Evolutionary conservation across 1,139 yeast species (phyloP).

Genomic region (Spathaspora sp.): DNA sequence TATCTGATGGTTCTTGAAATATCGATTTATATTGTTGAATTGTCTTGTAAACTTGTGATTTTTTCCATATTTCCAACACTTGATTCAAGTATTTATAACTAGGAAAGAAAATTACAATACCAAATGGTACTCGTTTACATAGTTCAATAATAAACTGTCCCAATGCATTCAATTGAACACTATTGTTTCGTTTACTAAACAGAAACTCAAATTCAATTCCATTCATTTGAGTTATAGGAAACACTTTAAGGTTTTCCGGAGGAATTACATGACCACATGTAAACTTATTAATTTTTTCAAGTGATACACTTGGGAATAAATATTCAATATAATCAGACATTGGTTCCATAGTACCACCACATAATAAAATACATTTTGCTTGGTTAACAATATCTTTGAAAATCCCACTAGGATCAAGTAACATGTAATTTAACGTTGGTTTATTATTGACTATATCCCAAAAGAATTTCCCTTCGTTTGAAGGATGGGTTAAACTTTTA

Average conservation of each 20-base stretch:
- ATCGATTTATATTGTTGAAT: slow-evolving; percentile 42
- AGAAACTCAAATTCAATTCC: slow-evolving; percentile 58
- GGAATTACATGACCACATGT: slow-evolving; percentile 89
- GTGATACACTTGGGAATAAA: slow-evolving; percentile 58
- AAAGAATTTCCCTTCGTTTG: slow-evolving; percentile 78
- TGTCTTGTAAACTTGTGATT: slow-evolving; percentile 25
- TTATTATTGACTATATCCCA: slow-evolving; percentile 45
- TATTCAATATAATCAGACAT: slow-evolving; percentile 63
- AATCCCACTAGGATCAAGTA: slow-evolving; percentile 76
- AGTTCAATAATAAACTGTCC: slow-evolving; percentile 52
- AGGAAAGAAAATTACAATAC: slow-evolving; percentile 81
- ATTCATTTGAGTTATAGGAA: slow-evolving; percentile 36
- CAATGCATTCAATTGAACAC: slow-evolving; percentile 46
- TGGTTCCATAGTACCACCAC: slow-evolving; percentile 99
- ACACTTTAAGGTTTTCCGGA: slow-evolving; percentile 60
- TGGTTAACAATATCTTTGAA: slow-evolving; percentile 67
- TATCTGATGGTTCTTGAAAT: slow-evolving; percentile 57
- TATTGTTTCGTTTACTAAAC: slow-evolving; percentile 57
- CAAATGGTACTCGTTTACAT: slow-evolving; percentile 57
- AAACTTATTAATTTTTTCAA: slow-evolving; percentile 49
- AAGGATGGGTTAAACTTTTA: slow-evolving; percentile 67
- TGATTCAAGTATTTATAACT: slow-evolving; percentile 71
- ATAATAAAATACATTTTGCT: slow-evolving; percentile 70
- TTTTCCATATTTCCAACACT: slow-evolving; percentile 54
- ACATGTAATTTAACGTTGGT: slow-evolving; percentile 59